phyloP scores from a whole-genome alignment of 1,284 basidiomycete genomes.

The Fomitopsis schrenkii region DNA sequence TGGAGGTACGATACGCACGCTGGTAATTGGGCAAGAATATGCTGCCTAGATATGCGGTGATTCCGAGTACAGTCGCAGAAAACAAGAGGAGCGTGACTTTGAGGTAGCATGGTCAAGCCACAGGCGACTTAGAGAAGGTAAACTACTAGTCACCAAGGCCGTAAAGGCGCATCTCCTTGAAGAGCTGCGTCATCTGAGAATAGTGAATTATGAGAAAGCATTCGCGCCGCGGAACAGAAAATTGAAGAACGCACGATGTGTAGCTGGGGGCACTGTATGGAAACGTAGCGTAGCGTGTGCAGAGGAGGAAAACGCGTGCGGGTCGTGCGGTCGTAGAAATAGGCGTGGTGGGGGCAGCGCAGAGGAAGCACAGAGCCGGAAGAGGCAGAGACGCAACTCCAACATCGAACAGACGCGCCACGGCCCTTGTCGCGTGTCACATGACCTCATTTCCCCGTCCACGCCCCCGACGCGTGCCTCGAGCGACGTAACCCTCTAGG shows the following conservation, averaged over 20 bases:
- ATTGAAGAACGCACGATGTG: not conserved
- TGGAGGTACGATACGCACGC: slow-evolving; percentile 37
- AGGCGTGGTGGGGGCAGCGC: not conserved
- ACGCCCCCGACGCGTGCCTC: not conserved
- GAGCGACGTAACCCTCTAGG: not conserved
- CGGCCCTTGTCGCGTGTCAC: slow-evolving; percentile 1
- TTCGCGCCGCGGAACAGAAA: not conserved
- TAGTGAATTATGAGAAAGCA: not conserved
- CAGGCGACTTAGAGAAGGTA: not conserved
- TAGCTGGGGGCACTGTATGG: not conserved
- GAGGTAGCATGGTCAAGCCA: not conserved
- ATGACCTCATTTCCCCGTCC: not conserved
- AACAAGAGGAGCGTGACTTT: slow-evolving; percentile 56
- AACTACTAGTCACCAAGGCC: slow-evolving; percentile 22
- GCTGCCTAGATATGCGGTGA: slow-evolving; percentile 59
- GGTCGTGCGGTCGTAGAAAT: slow-evolving; percentile 5
- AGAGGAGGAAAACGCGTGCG: not conserved
- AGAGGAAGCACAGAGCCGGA: not conserved
- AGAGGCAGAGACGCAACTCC: not conserved
- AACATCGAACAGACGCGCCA: not conserved
- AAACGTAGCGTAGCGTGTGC: not conserved
- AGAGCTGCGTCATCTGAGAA: slow-evolving; percentile 29
- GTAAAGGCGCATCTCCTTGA: slow-evolving; percentile 29
- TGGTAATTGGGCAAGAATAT: slow-evolving; percentile 62
- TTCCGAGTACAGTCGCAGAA: slow-evolving; percentile 62